A percentile compares a stretch with the other conserved stretches of the same genome.
Evolutionary conservation across 768 basidiomycete genomes (phyloP).

Genomic region (Steccherinum ochraceum): DNA sequence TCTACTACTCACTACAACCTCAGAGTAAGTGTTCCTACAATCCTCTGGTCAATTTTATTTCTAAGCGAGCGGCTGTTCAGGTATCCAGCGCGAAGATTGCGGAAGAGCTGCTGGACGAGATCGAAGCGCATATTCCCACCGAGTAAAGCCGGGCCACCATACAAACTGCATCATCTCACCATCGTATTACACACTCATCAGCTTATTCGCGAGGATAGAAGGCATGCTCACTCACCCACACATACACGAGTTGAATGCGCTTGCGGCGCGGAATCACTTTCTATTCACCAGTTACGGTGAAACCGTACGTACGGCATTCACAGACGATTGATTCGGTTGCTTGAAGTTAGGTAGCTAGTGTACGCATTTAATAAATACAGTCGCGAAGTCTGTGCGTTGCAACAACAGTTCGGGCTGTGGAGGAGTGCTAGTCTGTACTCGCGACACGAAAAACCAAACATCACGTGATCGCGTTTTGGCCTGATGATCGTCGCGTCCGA

Average conservation of each 20-base stretch:
- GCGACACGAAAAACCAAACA: no score
- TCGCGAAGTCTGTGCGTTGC: neutral
- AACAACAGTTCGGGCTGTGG: neutral
- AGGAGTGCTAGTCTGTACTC: no score
- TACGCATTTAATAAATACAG: neutral
- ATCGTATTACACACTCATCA: no score
- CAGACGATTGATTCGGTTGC: neutral
- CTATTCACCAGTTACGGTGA: no score
- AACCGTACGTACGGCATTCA: no score
- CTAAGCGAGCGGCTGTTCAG: no score
- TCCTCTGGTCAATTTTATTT: neutral
- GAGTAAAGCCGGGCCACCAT: neutral
- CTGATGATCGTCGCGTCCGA: no score
- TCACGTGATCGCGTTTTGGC: no score
- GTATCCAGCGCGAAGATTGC: conserved; percentile 67
- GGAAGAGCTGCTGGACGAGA: conserved; percentile 55
- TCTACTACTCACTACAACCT: conserved; percentile 67
- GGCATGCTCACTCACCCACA: no score
- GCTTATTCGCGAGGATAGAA: neutral
- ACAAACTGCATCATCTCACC: no score
- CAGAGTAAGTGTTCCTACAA: conserved; percentile 38
- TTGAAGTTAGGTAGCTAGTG: neutral
- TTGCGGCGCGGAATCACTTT: no score
- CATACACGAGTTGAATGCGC: no score
- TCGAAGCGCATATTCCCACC: conserved; percentile 36